These are phyloP conservation scores for Yarrowia yakushimensis DNA, from an alignment of 805 yeast genomes.

Conservation along the genomic window DNA sequence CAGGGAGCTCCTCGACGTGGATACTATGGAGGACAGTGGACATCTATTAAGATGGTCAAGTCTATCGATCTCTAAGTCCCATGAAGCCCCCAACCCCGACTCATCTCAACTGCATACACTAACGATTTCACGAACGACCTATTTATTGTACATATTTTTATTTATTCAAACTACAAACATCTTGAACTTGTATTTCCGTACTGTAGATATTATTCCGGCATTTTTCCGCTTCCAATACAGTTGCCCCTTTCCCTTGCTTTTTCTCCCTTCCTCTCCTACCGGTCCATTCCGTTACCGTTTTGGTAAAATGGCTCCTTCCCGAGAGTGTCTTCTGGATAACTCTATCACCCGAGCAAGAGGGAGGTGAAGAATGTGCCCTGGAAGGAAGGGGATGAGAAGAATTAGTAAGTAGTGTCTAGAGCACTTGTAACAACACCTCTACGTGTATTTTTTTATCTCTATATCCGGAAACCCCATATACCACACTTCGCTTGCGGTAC, in stretches of 20 bases:
- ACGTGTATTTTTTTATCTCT: no score
- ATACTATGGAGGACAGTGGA: slow-evolving; percentile 23
- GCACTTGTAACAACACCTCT: no score
- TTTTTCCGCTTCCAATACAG: slow-evolving; percentile 6
- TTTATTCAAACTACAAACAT: neutral
- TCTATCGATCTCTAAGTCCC: slow-evolving; percentile 1
- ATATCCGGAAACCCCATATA: no score
- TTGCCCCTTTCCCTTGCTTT: neutral
- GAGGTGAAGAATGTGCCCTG: neutral
- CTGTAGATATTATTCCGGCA: neutral
- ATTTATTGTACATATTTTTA: slow-evolving; percentile 17
- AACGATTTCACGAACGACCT: neutral
- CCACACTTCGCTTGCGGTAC: neutral
- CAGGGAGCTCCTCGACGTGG: slow-evolving; percentile 20
- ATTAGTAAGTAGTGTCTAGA: no score
- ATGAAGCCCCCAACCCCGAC: neutral
- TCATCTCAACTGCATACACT: neutral
- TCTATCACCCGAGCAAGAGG: neutral
- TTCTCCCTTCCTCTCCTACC: neutral
- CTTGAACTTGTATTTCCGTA: no score
- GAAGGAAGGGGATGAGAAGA: no score
- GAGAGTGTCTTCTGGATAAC: slow-evolving; percentile 1
- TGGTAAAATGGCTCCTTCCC: slow-evolving; percentile 7
- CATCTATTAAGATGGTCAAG: slow-evolving; percentile 20
- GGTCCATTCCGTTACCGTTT: slow-evolving; percentile 14